These are phyloP conservation scores for Casuarina glauca DNA, from an alignment of 306 rosid genomes.

Conservation along the genomic window DNA sequence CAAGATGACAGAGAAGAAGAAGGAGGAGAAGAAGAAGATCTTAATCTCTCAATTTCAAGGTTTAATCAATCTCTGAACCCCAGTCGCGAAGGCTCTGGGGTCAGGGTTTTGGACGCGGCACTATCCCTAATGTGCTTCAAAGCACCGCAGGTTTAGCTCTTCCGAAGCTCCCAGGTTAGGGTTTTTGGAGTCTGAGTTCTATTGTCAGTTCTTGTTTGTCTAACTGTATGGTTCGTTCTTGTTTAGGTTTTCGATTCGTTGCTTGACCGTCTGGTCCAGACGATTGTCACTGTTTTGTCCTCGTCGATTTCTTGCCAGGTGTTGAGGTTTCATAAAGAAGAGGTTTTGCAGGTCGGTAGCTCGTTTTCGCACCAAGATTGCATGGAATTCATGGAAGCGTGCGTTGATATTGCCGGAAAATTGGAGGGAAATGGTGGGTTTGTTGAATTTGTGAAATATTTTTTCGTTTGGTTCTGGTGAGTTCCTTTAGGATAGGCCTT, in stretches of 20 bases:
- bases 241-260: conserved; percentile 40
- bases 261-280: conserved; percentile 21
- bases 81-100: conserved; percentile 26
- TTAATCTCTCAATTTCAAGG: conserved; percentile 30
- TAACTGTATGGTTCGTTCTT: not conserved
- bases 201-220: not conserved
- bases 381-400: conserved; percentile 26
- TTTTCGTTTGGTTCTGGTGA: not conserved
- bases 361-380: conserved; percentile 28
- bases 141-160: conserved; percentile 34
- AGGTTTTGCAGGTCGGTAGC: conserved; percentile 38
- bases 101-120: conserved; percentile 41
- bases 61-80: conserved; percentile 38
- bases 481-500: too few relatives aligned
- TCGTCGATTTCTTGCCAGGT: conserved; percentile 35
- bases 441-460: not conserved
- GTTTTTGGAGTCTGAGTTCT: not conserved
- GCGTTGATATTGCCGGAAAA: conserved; percentile 26
- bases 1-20: not conserved
- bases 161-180: not conserved
- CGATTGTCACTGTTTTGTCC: conserved; percentile 27
- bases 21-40: conserved; percentile 17
- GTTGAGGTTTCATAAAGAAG: conserved; percentile 20
- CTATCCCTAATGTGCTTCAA: conserved; percentile 47
- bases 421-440: conserved; percentile 34